Percentiles rank a stretch among this genome's conserved stretches.
Evolutionary conservation across 257 asterid genomes (phyloP).

Genomic region (Knoxia roxburghii): DNA sequence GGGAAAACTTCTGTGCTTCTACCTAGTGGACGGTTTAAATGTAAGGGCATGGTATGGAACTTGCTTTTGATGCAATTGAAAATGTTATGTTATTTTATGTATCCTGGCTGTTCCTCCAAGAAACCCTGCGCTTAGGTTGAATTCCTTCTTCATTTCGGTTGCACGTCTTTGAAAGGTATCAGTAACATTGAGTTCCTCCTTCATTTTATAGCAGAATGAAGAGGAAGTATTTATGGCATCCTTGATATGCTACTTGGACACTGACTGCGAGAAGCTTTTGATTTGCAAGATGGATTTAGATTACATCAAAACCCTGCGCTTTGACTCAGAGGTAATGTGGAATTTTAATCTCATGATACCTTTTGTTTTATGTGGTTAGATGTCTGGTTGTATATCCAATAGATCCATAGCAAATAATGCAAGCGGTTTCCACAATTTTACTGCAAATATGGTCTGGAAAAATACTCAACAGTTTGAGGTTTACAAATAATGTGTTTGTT

Average conservation of each 20-base stretch:
- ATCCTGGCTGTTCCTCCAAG: too few relatives aligned
- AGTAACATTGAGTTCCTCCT: background rate
- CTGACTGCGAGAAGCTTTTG: slow-evolving; percentile 66
- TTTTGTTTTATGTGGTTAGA: slow-evolving; percentile 1
- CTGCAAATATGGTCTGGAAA: background rate
- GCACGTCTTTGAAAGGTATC: too few relatives aligned
- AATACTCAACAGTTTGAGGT: background rate
- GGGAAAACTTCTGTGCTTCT: slow-evolving; percentile 74
- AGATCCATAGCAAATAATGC: too few relatives aligned
- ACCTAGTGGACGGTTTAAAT: slow-evolving; percentile 89
- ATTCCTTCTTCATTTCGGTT: background rate
- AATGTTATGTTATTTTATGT: background rate
- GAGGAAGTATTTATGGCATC: slow-evolving; percentile 83
- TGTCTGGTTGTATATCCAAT: background rate
- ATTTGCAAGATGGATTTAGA: slow-evolving; percentile 93
- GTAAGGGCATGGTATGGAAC: slow-evolving; percentile 72
- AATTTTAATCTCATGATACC: background rate
- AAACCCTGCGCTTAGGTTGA: too few relatives aligned
- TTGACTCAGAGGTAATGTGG: slow-evolving; percentile 71
- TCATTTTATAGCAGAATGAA: slow-evolving; percentile 47
- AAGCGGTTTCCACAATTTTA: background rate
- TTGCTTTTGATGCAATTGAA: slow-evolving; percentile 3
- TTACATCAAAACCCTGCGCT: slow-evolving; percentile 70
- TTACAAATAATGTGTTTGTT: too few relatives aligned
- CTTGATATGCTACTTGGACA: slow-evolving; percentile 78